Evolutionary conservation across 345 rosid species (phyloP), one percentile per base, ranked within the genome.

Genomic region (Citrus mangshanensis): DNA sequence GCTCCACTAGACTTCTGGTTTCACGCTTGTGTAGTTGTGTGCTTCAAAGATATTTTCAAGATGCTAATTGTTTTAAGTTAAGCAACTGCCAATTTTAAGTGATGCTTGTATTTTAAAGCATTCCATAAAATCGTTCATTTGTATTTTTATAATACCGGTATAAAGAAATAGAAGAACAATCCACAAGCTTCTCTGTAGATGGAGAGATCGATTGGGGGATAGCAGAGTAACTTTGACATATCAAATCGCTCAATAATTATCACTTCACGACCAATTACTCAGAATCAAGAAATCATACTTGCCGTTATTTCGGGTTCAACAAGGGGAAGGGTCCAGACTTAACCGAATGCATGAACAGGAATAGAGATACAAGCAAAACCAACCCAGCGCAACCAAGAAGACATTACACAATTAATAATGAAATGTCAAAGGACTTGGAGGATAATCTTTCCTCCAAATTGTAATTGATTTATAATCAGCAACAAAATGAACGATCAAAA

Each of bases 401-500:
- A 34, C 2, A 37, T 38, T 38, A 27, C 51, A 62, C 3, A 63
- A 37, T 21, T 19, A 75, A 75, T 10, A 40, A 28, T 9, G 37
- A 46, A 40, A 42, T 61, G 37, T 10, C 9, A 19, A 21, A 49
- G 37, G 28, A 74, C 30, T 61, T 40, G 56, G 56, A 19, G 77
- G 67, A 61, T 38, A 72, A 55, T 22, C 51, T 62, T 18, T 61
- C 21, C 68, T 74, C 55, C 58, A 75, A 65, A 32, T 46, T 42
- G 30, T 62, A 62, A 42, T 61, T 19, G 56, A 62, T 63, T 22
- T 46, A 46, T 46, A 24, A 62, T 16, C 62, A n/a, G n/a, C 40
- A 19, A 37, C 7, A 73, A 58, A 22, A 42, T n/a, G 25, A 3
- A 22, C 24, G 58, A 79, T 61, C 76, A 46, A 72, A 73, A 79